Evolutionary conservation across 768 basidiomycete species (phyloP), one percentile per base, ranked within the genome.

Genomic region (Phanerodontia chrysosporium): DNA sequence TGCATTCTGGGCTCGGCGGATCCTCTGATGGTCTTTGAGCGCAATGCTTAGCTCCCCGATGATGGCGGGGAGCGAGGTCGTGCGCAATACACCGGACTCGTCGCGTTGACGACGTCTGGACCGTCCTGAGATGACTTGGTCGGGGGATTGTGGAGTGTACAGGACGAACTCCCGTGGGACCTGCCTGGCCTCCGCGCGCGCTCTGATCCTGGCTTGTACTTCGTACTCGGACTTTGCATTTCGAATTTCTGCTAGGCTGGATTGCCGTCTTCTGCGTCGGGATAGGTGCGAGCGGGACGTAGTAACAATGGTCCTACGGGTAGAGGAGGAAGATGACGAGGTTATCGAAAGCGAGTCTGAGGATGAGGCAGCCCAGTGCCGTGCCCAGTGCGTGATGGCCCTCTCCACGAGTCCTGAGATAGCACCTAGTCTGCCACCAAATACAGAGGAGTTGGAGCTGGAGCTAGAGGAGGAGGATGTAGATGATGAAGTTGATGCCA

Each of bases 371-470:
- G 74, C 73, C 66, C 76, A 78, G 44, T 78, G 76, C 61, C 83
- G 76, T 22, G 87, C 87, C 89, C 89, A 91, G 59, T 84, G 80
- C 36, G 84, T 74, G 59, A 90, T 88, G 7, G 88, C 88, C 51
- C 80, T 77, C 63, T 91, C 89, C 10, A 90, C 78, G 36, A 86
- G 80, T 1, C 85, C 78, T 21, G 86, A 70, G 18, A 75, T 69
- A 2, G 72, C 71, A 7, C 73, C 74, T 13, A 74, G 62, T 13
- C 70, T 70, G 18, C 72, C 69, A 14, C 72, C 71, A 32, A 69
- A 66, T 6, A 68, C 67, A 18, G 70, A 73, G 10, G 75, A 75
- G 13, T 74, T 73, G 6, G 74, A 67, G 13, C 78, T 64, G 8
- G 76, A 14, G 22, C 77, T 78, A 5, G 74, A 70, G 5, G 73